Base-by-base conservation (phyloP, 495 filamentous ascomycete genomes). In the Penicillium pancosmium region DNA sequence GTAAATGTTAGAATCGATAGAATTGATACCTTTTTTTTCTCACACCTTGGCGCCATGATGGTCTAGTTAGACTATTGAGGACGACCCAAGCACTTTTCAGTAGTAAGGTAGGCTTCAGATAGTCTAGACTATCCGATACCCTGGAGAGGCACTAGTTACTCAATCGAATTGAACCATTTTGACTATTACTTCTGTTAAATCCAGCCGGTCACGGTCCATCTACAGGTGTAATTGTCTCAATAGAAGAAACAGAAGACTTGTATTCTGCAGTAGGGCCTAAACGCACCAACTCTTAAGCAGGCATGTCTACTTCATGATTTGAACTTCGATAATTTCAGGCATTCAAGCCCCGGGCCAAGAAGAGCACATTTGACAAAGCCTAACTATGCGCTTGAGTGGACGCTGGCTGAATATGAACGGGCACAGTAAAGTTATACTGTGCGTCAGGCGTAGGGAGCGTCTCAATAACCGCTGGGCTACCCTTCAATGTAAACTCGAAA, bases 361-460 rank as follows among this genome's bases (percentile, higher is more conserved):
- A 33, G 47, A 50, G 47, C 19, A 50, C 47, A 50, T 50, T 50
- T 50, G 7, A 50, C 47, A 50, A 50, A 50, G 4, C 23, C 23
- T 50, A 50, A 50, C 47, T 50, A 50, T 50, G 47, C 6, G 47
- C 47, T 50, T 50, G 23, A 50, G 27, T 50, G 47, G 47, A 50
- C 47, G 47, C 47, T 50, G 47, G 47, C 47, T 57, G 55, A 57
- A 57, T 41, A 50, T 57, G 46, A 33, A 57, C 55, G 46, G 55
- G 55, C 55, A 57, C 55, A 7, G 55, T 57, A 50, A 50, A 57
- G n/a, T 57, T 50, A 57, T 57, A 57, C 35, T 57, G 46, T 43
- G 33, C 55, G 40, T 50, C 16, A 57, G 55, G 55, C 47, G 19
- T 43, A 57, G 55, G 55, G 13, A 57, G 55, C 33, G 55, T 57